A percentile compares a stretch with the other conserved stretches of the same genome.
These are phyloP conservation scores for Hansenula lynferdii DNA, from an alignment of 1,139 yeast species.

Conservation along the genomic window DNA sequence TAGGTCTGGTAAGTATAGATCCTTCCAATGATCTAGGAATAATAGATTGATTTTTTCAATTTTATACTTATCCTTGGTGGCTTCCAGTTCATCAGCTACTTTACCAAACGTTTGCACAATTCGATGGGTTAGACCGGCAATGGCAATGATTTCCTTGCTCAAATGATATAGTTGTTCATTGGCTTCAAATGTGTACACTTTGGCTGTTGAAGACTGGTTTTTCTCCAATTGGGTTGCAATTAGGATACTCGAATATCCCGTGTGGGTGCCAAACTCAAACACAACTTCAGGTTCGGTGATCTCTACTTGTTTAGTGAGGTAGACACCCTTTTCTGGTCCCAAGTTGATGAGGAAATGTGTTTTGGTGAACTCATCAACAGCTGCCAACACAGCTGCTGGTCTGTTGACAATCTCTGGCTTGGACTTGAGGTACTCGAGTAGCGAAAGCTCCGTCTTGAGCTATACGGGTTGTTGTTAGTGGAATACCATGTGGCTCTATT, in stretches of 20 bases:
- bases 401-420: slow-evolving; percentile 6
- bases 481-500: too few relatives aligned
- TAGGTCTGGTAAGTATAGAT: slow-evolving; percentile 37
- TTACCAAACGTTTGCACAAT: slow-evolving; percentile 30
- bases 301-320: slow-evolving; percentile 26
- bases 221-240: slow-evolving; percentile 23
- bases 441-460: not conserved
- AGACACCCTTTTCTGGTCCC: slow-evolving; percentile 33
- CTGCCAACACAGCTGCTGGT: slow-evolving; percentile 11
- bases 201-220: slow-evolving; percentile 11
- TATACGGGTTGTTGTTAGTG: too few relatives aligned
- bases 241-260: slow-evolving; percentile 40
- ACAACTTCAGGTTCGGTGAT: slow-evolving; percentile 29
- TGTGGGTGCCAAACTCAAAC: slow-evolving; percentile 40
- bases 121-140: slow-evolving; percentile 26
- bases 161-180: slow-evolving; percentile 21
- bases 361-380: slow-evolving; percentile 10
- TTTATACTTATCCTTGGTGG: slow-evolving; percentile 19
- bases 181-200: slow-evolving; percentile 33
- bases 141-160: slow-evolving; percentile 23
- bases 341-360: slow-evolving; percentile 27
- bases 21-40: slow-evolving; percentile 40
- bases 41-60: slow-evolving; percentile 28
- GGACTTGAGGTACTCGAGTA: not conserved
- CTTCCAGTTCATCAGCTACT: slow-evolving; percentile 29